Base-by-base conservation (phyloP, 768 basidiomycete species). In the Naematelia encephala region DNA sequence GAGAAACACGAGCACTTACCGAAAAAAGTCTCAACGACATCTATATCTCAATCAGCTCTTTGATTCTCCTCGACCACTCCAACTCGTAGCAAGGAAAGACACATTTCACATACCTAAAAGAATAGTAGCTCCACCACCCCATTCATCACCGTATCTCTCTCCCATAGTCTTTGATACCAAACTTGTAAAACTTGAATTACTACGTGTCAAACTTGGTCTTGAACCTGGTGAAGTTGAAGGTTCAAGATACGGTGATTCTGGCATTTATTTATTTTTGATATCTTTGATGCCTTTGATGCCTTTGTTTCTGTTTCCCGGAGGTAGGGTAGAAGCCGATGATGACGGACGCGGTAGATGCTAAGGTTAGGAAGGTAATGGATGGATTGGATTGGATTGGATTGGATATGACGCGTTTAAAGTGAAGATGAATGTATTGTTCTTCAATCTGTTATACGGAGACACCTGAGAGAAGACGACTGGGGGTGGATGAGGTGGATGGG, bases 21-120 rank as follows among this genome's bases (percentile, higher is more conserved):
- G 74, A 92, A 94, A 73, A 88, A 96, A 0, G 92, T 96, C 78
- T 96, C 92, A 75, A 92, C 81, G 8, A 92, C 94, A 77, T 96
- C 92, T 93, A 21, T 27, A n/a, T 8, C 14, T 13, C 4, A 5
- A 12, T 47, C 25, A 23, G 39, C 34, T 52, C 48, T 5, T 39
- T 39, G 34, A 39, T 39, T 39, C 16, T 39, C 34, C n/a, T n/a
- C n/a, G n/a, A n/a, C n/a, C 34, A 16, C 34, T 39, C 34, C 8
- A 8, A 16, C 8, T 16, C 34, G 34, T 8, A 39, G 34, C 34
- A 16, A 39, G 8, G 34, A 39, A 39, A 16, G 16, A 39, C 34
- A 39, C 34, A 16, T 39, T 39, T 8, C 8, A 47, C n/a, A 19
- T 19, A 47, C 25, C 46, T 8, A 23, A 57, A 52, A 93, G 81